These are phyloP conservation scores for Typha latifolia DNA, from an alignment of 176 grass and related monocot genomes.

Conservation along the genomic window DNA sequence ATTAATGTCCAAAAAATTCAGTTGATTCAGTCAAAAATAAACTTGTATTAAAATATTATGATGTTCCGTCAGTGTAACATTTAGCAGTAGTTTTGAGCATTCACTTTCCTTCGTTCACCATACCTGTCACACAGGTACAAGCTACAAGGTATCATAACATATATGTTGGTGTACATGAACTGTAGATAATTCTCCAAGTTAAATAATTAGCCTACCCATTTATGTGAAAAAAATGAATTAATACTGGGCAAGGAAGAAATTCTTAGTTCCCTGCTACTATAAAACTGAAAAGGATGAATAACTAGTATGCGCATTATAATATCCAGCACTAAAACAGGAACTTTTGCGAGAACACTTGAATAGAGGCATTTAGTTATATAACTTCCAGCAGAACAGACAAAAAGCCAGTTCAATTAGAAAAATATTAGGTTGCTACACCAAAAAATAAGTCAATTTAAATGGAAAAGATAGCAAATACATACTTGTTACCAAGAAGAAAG, in stretches of 20 bases:
- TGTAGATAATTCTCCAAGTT: neutral
- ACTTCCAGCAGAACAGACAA: neutral
- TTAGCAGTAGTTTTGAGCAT: neutral
- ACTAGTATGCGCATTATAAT: neutral
- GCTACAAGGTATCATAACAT: neutral
- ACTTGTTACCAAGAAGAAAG: slow-evolving; percentile 99
- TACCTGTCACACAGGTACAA: neutral
- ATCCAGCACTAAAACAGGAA: neutral
- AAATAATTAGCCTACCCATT: neutral
- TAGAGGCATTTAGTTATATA: neutral
- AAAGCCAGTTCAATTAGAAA: slow-evolving; percentile 3
- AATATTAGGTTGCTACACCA: neutral
- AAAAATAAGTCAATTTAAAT: slow-evolving; percentile 3
- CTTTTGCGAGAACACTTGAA: neutral
- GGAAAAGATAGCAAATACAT: slow-evolving; percentile 26
- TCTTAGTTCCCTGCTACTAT: neutral
- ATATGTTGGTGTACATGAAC: neutral
- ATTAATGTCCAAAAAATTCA: no score
- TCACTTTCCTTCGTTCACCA: neutral
- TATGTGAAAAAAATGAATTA: neutral
- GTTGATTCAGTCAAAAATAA: no score
- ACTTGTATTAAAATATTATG: no score
- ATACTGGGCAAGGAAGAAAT: neutral
- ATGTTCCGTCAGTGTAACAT: no score
- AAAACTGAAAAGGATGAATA: neutral